Evolutionary conservation across 768 basidiomycete species (phyloP).

Genomic region (Lactifluus subvellereus): DNA sequence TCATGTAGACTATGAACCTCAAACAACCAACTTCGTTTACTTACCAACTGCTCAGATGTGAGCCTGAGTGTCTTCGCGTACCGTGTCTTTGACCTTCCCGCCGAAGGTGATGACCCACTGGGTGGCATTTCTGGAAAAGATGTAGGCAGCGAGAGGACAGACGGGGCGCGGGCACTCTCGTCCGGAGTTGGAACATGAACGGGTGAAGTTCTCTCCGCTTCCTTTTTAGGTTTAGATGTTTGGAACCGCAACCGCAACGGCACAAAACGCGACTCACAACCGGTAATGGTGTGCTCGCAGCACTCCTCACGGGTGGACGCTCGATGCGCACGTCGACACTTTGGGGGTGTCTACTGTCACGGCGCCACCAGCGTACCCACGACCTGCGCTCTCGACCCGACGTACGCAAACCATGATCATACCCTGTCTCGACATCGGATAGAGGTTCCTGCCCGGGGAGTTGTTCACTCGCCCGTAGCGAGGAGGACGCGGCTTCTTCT

Average conservation of each 20-base stretch:
- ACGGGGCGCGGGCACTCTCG: background rate
- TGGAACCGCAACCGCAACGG: background rate
- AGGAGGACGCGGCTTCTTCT: background rate
- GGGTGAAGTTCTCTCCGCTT: background rate
- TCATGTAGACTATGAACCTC: background rate
- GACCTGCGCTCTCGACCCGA: constrained; percentile 37
- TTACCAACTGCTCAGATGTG: constrained; percentile 89
- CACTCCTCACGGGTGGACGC: background rate
- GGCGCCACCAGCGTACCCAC: constrained; percentile 85
- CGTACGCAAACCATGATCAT: background rate
- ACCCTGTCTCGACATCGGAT: constrained; percentile 17
- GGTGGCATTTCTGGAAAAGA: constrained; percentile 1
- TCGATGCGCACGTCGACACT: constrained; percentile 6
- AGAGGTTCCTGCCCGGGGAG: background rate
- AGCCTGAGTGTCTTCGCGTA: constrained; percentile 90
- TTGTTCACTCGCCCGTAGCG: background rate
- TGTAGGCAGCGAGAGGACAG: background rate
- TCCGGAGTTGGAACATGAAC: background rate
- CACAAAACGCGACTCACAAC: constrained; percentile 1
- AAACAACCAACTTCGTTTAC: constrained; percentile 26
- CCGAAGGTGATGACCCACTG: background rate
- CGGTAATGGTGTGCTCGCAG: background rate
- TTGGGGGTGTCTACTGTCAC: constrained; percentile 35
- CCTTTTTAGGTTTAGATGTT: background rate
- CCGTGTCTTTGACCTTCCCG: constrained; percentile 37